Evolutionary conservation across 768 basidiomycete genomes (phyloP).

Genomic region (Trametes cingulata): DNA sequence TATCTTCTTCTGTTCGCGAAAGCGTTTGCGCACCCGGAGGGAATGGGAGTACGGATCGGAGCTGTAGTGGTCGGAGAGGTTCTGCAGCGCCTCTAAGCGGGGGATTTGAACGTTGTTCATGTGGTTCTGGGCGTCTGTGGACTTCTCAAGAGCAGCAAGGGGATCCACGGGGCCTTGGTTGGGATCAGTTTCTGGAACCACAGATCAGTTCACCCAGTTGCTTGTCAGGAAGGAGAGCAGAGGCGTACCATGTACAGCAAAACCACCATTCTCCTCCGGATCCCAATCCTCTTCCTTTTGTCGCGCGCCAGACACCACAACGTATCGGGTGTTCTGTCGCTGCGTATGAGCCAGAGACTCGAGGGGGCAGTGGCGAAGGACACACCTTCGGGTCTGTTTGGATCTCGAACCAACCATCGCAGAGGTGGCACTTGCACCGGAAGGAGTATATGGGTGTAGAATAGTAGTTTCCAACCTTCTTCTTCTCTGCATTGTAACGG

Average conservation of each 20-base stretch:
- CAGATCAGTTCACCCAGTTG: slow-evolving; percentile 1
- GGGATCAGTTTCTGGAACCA: slow-evolving; percentile 63
- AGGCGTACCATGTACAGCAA: slow-evolving; percentile 74
- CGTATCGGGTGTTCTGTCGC: slow-evolving; percentile 87
- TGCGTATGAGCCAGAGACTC: not conserved
- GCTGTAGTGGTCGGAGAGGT: slow-evolving; percentile 75
- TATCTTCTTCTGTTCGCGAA: slow-evolving; percentile 85
- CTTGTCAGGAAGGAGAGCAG: not conserved
- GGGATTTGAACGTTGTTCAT: slow-evolving; percentile 75
- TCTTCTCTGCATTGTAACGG: slow-evolving; percentile 99
- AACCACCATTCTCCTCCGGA: slow-evolving; percentile 94
- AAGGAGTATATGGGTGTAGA: slow-evolving; percentile 95
- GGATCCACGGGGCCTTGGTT: slow-evolving; percentile 72
- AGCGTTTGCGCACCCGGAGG: slow-evolving; percentile 69
- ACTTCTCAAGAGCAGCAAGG: slow-evolving; percentile 87
- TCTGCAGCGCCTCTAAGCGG: slow-evolving; percentile 78
- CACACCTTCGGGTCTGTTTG: slow-evolving; percentile 93
- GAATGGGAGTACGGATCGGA: slow-evolving; percentile 88
- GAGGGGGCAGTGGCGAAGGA: not conserved
- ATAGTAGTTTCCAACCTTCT: slow-evolving; percentile 92
- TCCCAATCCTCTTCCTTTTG: slow-evolving; percentile 97
- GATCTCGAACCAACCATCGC: slow-evolving; percentile 97
- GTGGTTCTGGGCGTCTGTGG: slow-evolving; percentile 71
- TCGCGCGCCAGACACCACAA: slow-evolving; percentile 89
- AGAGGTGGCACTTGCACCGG: slow-evolving; percentile 96